Evolutionary conservation across 129 eudicot genomes (phyloP), one percentile per base, ranked within the genome.

Genomic region (Dittrichia graveolens): DNA sequence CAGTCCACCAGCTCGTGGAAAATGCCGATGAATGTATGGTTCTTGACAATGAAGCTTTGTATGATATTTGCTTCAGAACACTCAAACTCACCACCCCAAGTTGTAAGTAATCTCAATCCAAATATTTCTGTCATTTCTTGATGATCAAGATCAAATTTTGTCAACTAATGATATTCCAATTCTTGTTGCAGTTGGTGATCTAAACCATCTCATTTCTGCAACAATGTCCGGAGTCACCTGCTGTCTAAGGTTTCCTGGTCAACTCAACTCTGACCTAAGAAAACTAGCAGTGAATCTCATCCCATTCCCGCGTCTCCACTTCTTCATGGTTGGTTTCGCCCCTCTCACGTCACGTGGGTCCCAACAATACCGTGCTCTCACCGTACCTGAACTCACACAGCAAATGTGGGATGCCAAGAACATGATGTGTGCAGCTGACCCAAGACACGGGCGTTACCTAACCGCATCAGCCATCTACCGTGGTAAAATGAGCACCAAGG

Each of bases 361-460:
- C 40, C 91, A 86, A 71, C 88, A 83, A 45, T 86, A 86, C 84
- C 87, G 91, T 14, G 79, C 87, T 8, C 53, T 86, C 2, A 85
- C 86, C 0, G 95, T 88, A 7, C 95, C 95, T 0, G 95, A 88
- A 62, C 90, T 88, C 8, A 88, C 95, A 60, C 95, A 88, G 58
- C 95, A 88, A 74, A 88, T 88, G 95, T 88, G 95, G 95, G 95
- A 88, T 13, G 67, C 95, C 34, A 88, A 88, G 67, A 88, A 88
- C 83, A 88, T 88, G 95, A 88, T 88, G 95, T 88, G 95, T 9
- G 95, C 95, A 2, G 95, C 95, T 8, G 95, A 88, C 73, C 95
- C 95, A 4, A 83, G 95, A 2, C 95, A 88, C 15, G 95, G 95
- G 0, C 84, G 95, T 0, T 88, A 88, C 75, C 44, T 88, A 11